Evolutionary conservation across 108 stramenopile genomes (phyloP), one percentile per base, ranked within the genome.

Genomic region (Hondaea fermentalgiana): DNA sequence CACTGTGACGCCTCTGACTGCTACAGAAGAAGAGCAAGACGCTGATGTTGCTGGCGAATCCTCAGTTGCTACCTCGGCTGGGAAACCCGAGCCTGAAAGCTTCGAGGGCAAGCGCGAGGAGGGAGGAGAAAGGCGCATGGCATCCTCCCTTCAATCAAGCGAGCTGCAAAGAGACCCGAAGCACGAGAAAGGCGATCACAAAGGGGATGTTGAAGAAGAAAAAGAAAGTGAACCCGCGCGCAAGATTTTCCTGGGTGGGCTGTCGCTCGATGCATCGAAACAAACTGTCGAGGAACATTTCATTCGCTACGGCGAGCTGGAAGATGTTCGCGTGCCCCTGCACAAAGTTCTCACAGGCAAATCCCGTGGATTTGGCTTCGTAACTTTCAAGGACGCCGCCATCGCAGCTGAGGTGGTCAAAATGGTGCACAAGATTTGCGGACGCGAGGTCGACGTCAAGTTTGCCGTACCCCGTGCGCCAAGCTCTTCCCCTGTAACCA

Each of bases 221-320:
- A 83, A 83, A 23, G 17, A 83, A 6, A 12, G 43, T 12, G 76
- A 83, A 45, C 45, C 19, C 16, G 17, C 49, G n/a, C 49, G 49
- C 4, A 83, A 83, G 76, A 53, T 83, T 23, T 83, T 83, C 51
- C 76, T 83, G 17, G 76, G 76, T 17, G 76, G 76, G n/a, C 76
- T 83, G 14, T 83, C 76, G 0, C 23, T 83, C 1, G 76, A 83
- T 19, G 76, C 76, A 12, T 25, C 45, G 25, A 25, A 12, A 45
- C 6, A 35, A 8, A 83, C 76, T 45, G 76, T 83, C 23, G 51
- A 47, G 49, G 51, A 47, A 1, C 51, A 83, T 53, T 83, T 83
- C 23, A 16, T 0, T 14, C 23, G 45, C 25, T 83, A 28, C 51
- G 76, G 76, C 10, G 76, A 83, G 28, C 1, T 83, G 19, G 76